A percentile compares a stretch with the other conserved stretches of the same genome.
These are phyloP conservation scores for Aquanectria penicillioides DNA, from an alignment of 2,329 filamentous ascomycete species.

Conservation along the genomic window DNA sequence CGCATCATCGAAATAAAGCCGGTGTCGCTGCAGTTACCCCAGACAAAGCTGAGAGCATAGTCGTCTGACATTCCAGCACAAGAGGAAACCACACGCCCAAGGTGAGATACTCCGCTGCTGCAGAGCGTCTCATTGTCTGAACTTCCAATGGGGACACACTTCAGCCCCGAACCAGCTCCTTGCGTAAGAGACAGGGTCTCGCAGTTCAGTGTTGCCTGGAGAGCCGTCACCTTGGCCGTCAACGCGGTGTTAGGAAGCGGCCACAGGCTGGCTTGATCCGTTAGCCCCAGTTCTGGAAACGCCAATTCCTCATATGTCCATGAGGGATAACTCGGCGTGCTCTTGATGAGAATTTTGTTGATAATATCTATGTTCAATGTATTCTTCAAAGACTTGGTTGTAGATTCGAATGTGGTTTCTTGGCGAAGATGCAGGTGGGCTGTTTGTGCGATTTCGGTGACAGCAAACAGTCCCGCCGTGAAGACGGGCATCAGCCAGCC, in stretches of 20 bases:
- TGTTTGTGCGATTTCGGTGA: slow-evolving; percentile 30
- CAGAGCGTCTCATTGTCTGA: slow-evolving; percentile 32
- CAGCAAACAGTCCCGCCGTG: slow-evolving; percentile 40
- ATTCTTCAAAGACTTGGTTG: slow-evolving; percentile 26
- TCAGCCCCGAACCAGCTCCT: slow-evolving; percentile 27
- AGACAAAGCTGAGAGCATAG: slow-evolving; percentile 38
- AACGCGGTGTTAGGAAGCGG: slow-evolving; percentile 37
- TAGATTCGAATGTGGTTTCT: slow-evolving; percentile 35
- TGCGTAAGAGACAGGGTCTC: slow-evolving; percentile 28
- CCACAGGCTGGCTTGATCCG: slow-evolving; percentile 29
- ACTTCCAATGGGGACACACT: slow-evolving; percentile 30
- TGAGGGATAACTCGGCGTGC: slow-evolving; percentile 35
- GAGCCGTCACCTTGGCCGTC: slow-evolving; percentile 30
- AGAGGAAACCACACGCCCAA: slow-evolving; percentile 36
- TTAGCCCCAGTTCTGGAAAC: slow-evolving; percentile 33
- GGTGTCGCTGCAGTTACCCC: slow-evolving; percentile 37
- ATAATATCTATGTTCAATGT: slow-evolving; percentile 29
- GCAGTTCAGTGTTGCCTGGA: slow-evolving; percentile 33
- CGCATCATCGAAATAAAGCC: slow-evolving; percentile 34
- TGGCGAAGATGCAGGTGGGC: slow-evolving; percentile 34
- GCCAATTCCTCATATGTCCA: slow-evolving; percentile 42
- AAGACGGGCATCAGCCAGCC: slow-evolving; percentile 44
- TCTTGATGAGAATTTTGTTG: slow-evolving; percentile 30
- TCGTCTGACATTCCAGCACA: slow-evolving; percentile 32
- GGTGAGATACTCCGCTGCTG: slow-evolving; percentile 21